These are phyloP conservation scores for Dimocarpus longan DNA, from an alignment of 345 rosid species.

Conservation along the genomic window DNA sequence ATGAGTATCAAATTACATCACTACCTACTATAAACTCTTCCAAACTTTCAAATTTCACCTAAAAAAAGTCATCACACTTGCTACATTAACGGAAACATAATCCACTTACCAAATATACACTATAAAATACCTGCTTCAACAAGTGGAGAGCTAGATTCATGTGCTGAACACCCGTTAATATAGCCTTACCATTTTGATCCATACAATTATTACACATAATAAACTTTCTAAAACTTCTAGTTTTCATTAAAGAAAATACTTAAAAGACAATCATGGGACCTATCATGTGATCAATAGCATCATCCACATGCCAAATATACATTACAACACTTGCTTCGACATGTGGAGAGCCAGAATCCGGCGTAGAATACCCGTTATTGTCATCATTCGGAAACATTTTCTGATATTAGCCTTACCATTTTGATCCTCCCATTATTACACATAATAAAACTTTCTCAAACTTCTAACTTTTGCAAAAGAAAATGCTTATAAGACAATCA, in stretches of 20 bases:
- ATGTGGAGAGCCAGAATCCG: background rate
- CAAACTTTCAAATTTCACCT: background rate
- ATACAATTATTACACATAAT: too few species aligned
- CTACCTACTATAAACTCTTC: slow-evolving; percentile 1
- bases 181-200: too few species aligned
- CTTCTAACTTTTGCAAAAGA: background rate
- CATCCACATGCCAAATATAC: background rate
- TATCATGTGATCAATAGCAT: background rate
- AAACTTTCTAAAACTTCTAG: background rate
- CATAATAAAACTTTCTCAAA: background rate
- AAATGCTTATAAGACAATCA: background rate
- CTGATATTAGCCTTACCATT: background rate
- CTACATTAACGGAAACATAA: too few species aligned
- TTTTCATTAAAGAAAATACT: background rate
- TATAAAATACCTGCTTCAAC: too few species aligned
- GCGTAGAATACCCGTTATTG: background rate
- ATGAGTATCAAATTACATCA: background rate
- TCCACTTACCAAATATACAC: too few species aligned
- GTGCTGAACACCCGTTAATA: too few species aligned
- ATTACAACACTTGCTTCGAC: background rate
- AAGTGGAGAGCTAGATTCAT: too few species aligned
- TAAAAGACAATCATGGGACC: background rate
- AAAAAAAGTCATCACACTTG: background rate
- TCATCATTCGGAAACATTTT: background rate
- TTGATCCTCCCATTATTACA: background rate